A percentile compares a stretch with the other conserved stretches of the same genome.
phyloP scores from a whole-genome alignment of 805 yeast genomes.

The Dipodascus geniculatus region DNA sequence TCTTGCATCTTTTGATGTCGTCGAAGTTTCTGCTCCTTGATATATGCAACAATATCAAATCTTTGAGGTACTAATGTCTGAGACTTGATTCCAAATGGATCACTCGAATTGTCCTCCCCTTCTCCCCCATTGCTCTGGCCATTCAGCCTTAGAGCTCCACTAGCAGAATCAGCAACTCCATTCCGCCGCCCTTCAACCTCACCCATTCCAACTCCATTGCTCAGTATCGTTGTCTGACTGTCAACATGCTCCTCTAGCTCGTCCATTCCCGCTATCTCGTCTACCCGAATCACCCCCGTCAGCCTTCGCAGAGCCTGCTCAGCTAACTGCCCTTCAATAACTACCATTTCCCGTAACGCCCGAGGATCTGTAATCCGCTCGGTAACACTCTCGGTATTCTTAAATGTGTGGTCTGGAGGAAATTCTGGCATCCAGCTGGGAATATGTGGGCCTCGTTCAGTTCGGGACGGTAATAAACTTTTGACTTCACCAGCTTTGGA shows the following conservation, averaged over 20 bases:
- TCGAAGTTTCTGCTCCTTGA: constrained; percentile 3
- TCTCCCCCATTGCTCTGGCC: not conserved
- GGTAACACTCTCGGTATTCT: constrained; percentile 59
- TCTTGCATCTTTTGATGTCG: not conserved
- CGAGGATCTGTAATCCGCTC: constrained; percentile 58
- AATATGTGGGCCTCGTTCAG: constrained; percentile 33
- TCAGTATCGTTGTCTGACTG: not conserved
- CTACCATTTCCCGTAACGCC: constrained; percentile 55
- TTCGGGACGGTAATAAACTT: constrained; percentile 43
- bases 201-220: not conserved
- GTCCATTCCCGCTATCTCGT: constrained; percentile 8
- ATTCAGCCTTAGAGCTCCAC: not conserved
- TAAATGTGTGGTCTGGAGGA: constrained; percentile 91
- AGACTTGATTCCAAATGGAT: constrained; percentile 10
- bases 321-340: constrained; percentile 70
- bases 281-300: constrained; percentile 21
- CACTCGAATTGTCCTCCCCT: not conserved
- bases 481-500: constrained; percentile 40
- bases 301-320: constrained; percentile 64
- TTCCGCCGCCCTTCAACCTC: not conserved
- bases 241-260: constrained; percentile 3
- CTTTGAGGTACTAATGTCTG: constrained; percentile 1
- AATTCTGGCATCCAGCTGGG: constrained; percentile 76
- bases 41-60: constrained; percentile 9
- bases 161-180: not conserved